Percentiles rank a stretch among this genome's conserved stretches.
These are phyloP conservation scores for Paralagenidium karlingii DNA, from an alignment of 352 stramenopile species.

Conservation along the genomic window DNA sequence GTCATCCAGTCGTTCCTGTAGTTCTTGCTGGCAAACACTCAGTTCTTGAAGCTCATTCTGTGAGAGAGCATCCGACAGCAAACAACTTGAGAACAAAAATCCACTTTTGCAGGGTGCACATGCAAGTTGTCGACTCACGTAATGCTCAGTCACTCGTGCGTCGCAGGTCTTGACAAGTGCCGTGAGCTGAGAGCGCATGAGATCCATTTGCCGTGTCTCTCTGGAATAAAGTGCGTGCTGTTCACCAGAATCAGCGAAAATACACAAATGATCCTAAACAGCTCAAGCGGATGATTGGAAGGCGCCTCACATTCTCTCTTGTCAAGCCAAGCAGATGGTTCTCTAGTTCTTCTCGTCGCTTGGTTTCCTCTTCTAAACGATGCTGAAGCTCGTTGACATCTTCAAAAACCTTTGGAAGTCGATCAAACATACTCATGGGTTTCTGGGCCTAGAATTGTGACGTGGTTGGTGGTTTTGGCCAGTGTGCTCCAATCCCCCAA, in stretches of 20 bases:
- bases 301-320: constrained; percentile 26
- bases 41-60: constrained; percentile 44
- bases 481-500: no score
- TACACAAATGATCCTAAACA: not conserved
- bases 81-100: not conserved
- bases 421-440: constrained; percentile 47
- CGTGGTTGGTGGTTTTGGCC: no score
- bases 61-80: not conserved
- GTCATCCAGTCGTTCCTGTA: constrained; percentile 16
- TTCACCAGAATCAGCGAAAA: not conserved
- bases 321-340: constrained; percentile 47
- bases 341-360: constrained; percentile 57
- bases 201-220: constrained; percentile 36
- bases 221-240: constrained; percentile 32
- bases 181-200: constrained; percentile 34
- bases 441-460: no score
- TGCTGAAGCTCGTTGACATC: constrained; percentile 54
- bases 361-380: constrained; percentile 49
- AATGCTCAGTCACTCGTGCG: constrained; percentile 42
- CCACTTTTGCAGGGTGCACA: not conserved
- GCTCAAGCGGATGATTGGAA: not conserved
- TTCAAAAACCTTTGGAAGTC: constrained; percentile 48
- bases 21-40: constrained; percentile 18
- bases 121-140: constrained; percentile 9
- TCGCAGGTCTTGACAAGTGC: constrained; percentile 43